Evolutionary conservation across 192 early-diverging fungal genomes (phyloP).

Genomic region (Coemansia sp.): DNA sequence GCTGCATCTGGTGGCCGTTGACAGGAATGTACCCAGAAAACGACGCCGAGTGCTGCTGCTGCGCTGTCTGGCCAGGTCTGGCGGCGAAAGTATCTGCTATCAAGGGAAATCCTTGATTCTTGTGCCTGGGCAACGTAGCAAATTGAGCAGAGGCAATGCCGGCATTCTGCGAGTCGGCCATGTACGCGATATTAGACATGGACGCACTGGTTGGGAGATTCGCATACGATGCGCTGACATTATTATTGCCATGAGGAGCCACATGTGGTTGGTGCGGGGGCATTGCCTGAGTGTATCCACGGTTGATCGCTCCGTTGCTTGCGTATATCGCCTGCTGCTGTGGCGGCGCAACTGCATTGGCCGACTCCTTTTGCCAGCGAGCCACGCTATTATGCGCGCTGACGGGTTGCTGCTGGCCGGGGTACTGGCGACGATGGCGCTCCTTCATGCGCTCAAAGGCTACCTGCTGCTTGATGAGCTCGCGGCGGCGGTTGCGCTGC

Average conservation of each 20-base stretch:
- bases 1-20: conserved; percentile 20
- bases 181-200: conserved; percentile 43
- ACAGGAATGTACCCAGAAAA: neutral
- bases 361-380: conserved; percentile 50
- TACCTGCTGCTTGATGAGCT: conserved; percentile 57
- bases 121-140: neutral
- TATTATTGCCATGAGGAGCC: neutral
- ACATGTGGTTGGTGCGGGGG: neutral
- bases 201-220: conserved; percentile 32
- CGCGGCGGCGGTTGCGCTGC: conserved; percentile 50
- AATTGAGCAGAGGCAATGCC: conserved; percentile 1
- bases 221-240: conserved; percentile 9
- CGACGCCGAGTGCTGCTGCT: neutral
- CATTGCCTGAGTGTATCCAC: conserved; percentile 19
- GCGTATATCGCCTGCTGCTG: conserved; percentile 27
- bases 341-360: conserved; percentile 10
- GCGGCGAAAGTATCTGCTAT: conserved; percentile 21
- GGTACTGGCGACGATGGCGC: conserved; percentile 50
- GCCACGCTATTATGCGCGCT: conserved; percentile 24
- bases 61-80: neutral
- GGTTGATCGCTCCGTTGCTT: conserved; percentile 32
- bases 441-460: conserved; percentile 61
- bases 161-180: conserved; percentile 13
- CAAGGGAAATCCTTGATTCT: conserved; percentile 15
- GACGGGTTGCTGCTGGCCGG: conserved; percentile 21